Evolutionary conservation across 495 filamentous ascomycete genomes (phyloP).

Genomic region (Tricharina praecox): DNA sequence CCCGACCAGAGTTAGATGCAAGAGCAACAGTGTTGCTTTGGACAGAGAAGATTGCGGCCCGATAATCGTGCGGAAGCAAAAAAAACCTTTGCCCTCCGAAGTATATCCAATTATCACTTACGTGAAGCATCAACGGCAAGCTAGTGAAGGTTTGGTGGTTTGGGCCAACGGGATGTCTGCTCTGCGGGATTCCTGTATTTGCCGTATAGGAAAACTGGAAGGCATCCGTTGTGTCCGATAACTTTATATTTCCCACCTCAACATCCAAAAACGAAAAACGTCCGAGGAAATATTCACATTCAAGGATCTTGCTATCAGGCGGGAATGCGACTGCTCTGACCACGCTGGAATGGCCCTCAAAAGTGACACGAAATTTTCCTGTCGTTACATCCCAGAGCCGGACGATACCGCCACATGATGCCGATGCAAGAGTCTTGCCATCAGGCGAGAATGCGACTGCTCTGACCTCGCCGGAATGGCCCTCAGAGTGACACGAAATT

Average conservation of each 20-base stretch:
- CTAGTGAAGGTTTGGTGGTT: too few relatives aligned
- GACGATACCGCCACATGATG: conserved; percentile 25
- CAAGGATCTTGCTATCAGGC: conserved; percentile 17
- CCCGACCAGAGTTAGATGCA: neutral
- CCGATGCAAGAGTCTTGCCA: conserved; percentile 24
- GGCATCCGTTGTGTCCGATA: too few relatives aligned
- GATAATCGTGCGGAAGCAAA: neutral
- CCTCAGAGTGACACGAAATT: too few relatives aligned
- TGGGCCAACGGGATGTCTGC: neutral
- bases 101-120: neutral
- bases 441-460: conserved; percentile 30
- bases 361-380: neutral
- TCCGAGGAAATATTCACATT: too few relatives aligned
- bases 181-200: too few relatives aligned
- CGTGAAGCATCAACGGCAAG: neutral
- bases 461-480: too few relatives aligned
- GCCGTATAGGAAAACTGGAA: too few relatives aligned
- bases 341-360: conserved; percentile 8
- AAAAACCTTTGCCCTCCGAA: neutral
- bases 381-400: conserved; percentile 28
- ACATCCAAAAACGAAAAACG: too few relatives aligned
- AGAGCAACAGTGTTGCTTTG: neutral
- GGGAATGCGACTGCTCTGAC: conserved; percentile 8
- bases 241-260: too few relatives aligned
- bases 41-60: neutral